These are phyloP conservation scores for Emergomyces pasteurianus DNA, from an alignment of 2,329 filamentous ascomycete genomes.

Conservation along the genomic window DNA sequence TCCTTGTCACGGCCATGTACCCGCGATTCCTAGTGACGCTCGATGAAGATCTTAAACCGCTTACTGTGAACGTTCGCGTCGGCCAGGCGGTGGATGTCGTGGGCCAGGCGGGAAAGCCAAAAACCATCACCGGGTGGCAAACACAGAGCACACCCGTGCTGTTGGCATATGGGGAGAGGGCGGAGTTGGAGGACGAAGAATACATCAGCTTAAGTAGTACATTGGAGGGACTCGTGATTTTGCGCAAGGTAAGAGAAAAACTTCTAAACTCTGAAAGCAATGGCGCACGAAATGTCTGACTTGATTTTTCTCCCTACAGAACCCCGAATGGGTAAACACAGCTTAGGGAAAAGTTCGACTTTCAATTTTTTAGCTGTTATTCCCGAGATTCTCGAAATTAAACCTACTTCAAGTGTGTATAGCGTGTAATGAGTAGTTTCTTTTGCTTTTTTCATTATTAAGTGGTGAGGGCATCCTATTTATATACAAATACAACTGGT, in stretches of 20 bases:
- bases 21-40: conserved; percentile 93
- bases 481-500: neutral
- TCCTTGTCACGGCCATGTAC: conserved; percentile 91
- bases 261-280: neutral
- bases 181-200: conserved; percentile 94
- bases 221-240: conserved; percentile 86
- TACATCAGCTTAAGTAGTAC: conserved; percentile 87
- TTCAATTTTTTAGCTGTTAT: neutral
- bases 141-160: conserved; percentile 98
- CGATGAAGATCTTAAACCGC: conserved; percentile 83
- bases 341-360: conserved; percentile 5
- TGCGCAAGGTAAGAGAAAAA: conserved; percentile 67
- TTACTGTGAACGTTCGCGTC: conserved; percentile 92
- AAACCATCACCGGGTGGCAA: conserved; percentile 99
- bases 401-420: neutral
- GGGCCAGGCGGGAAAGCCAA: conserved; percentile 88
- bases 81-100: conserved; percentile 98
- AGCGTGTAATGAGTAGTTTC: conserved; percentile 1
- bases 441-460: neutral
- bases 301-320: conserved; percentile 18
- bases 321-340: conserved; percentile 34
- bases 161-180: conserved; percentile 85
- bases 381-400: neutral
- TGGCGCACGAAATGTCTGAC: conserved; percentile 15
- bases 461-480: neutral